These are phyloP conservation scores for Penicillium oxalicum DNA, from an alignment of 2,329 filamentous ascomycete species.

Conservation along the genomic window DNA sequence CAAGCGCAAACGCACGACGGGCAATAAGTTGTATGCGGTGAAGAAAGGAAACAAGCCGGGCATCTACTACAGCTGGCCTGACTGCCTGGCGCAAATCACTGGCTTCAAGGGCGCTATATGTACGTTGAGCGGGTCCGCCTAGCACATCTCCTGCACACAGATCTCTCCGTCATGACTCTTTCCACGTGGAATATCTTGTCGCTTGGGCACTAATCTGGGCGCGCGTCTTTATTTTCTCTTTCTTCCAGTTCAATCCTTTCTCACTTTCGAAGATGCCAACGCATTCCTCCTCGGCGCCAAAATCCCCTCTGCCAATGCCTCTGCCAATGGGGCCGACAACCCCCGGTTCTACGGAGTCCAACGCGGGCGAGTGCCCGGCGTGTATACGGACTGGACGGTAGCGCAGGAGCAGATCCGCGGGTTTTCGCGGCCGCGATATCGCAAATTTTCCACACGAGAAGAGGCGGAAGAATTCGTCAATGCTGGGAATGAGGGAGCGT, in stretches of 20 bases:
- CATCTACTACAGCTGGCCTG: conserved; percentile 58
- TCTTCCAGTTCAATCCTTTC: conserved; percentile 70
- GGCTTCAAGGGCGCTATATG: conserved; percentile 62
- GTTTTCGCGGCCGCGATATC: conserved; percentile 62
- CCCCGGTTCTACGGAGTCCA: conserved; percentile 57
- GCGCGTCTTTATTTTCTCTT: background rate
- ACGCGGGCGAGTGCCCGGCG: conserved; percentile 52
- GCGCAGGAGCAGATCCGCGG: conserved; percentile 69
- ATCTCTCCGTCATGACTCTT: background rate
- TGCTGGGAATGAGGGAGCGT: conserved; percentile 29
- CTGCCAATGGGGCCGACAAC: conserved; percentile 33
- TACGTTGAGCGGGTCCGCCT: conserved; percentile 41
- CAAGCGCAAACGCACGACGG: conserved; percentile 51
- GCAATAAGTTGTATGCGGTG: conserved; percentile 59
- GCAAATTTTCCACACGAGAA: conserved; percentile 59
- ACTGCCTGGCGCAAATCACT: conserved; percentile 56
- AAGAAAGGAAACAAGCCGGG: conserved; percentile 55
- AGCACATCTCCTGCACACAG: too few species aligned
- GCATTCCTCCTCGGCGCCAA: conserved; percentile 64
- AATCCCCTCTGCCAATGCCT: conserved; percentile 27
- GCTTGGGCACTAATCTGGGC: background rate
- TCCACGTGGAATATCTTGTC: background rate
- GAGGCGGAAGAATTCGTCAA: conserved; percentile 75
- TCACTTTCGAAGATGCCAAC: conserved; percentile 66
- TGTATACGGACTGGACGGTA: conserved; percentile 62